Base-by-base conservation (phyloP, 139 green algal species). In the Dunaliella primolecta region DNA sequence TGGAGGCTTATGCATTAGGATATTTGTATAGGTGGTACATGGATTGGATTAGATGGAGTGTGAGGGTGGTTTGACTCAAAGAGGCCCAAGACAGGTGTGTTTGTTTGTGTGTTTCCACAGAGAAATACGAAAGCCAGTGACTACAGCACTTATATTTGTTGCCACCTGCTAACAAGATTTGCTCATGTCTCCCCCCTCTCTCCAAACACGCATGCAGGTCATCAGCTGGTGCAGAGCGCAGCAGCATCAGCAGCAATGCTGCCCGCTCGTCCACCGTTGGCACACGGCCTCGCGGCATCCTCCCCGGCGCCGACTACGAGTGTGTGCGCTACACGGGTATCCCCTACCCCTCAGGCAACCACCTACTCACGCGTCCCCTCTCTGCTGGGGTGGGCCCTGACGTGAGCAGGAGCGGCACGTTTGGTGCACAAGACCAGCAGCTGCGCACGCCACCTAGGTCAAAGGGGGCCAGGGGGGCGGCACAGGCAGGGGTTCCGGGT, bases 241-340 rank as follows among this genome's bases (percentile, higher is more conserved):
- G 15, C 3, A 32, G 77, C 77, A 81, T 21, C 31, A 32, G 21
- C 33, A 64, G 23, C 32, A 11, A 64, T n/a, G 34, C 35, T 31
- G 33, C 46, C 46, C 15, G 7, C 15, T 7, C 46, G 7, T 64
- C 46, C 15, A 15, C 46, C 46, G 46, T 15, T 20, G 20, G 2
- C 3, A 7, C n/a, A 2, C 32, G 25, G 57, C 1, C 23, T 76
- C n/a, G 75, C 7, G 75, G 75, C 75, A 36, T 38, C 75, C 32
- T 80, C 2, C 75, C 75, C 1, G 75, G 75, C 27, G 7, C 33
- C 11, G 75, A 81, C 77, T 81, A 81, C 77, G 77, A 81, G 34
- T 33, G 57, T 7, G n/a, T 55, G 35, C 77, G 77, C n/a, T 57
- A 71, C 36, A 81, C 77, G 31, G 35, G 35, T 34, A 81, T 64